Evolutionary conservation across 805 yeast genomes (phyloP), one percentile per base, ranked within the genome.

Genomic region (Saturnispora serradocipensis): DNA sequence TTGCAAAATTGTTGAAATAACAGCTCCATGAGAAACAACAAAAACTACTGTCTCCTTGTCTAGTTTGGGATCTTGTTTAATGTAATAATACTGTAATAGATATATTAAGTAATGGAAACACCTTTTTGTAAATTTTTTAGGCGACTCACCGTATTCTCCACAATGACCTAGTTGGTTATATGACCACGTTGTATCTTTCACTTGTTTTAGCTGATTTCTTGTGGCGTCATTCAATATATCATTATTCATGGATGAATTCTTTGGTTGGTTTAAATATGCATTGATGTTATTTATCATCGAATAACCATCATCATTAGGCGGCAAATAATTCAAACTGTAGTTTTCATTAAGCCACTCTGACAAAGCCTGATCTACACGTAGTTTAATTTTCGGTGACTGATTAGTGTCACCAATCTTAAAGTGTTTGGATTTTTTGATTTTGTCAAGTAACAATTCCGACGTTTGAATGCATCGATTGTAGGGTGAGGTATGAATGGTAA

Each of bases 241-340:
- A 11, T 48, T 43, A 30, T 40, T 39, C 45, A 42, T 58, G 9
- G 61, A 59, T 22, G 25, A 22, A 36, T 39, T 25, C 11, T 38
- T 55, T 1, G 55, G 55, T 39, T 51, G 55, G 27, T 66, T 65
- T 32, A 73, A 52, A 56, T 72, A 73, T 25, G 67, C 67, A 42
- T 70, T 66, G 8, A 73, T 67, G 46, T 68, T 66, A 53, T 67
- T 66, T 22, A 71, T 60, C 59, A 73, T 59, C 1, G 74, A 64
- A 10, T 65, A 67, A 13, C 77, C 77, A 51, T 69, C 70, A 58
- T 73, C 77, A 54, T 72, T 72, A 6, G 77, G 77, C 2, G 77
- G 77, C 45, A 66, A 62, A 50, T 62, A 66, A 43, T 66, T 65
- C 35, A 70, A 59, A 50, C 72, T 71, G 45, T 70, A 66, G 42